Base-by-base conservation (phyloP, 805 yeast species). In the Candida ipomoeae region DNA sequence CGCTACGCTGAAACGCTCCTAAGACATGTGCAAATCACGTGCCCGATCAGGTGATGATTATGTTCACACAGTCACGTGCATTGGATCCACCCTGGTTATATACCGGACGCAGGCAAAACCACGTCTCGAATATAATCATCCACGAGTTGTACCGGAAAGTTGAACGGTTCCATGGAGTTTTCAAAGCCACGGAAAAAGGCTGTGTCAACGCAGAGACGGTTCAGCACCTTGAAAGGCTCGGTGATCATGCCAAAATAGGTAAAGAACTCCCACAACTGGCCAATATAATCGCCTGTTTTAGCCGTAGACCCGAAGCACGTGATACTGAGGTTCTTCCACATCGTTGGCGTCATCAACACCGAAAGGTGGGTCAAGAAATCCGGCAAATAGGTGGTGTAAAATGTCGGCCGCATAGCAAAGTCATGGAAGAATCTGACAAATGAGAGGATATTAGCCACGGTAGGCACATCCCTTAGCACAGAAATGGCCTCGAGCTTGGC, bases 201-300 rank as follows among this genome's bases (percentile, higher is more conserved):
- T 2, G 59, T 56, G 51, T 52, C 54, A 29, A 56, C 35, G 21
- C 32, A 36, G 6, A 56, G 35, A 6, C 37, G 14, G n/a, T 40
- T 33, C 23, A 52, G 49, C 42, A 56, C 40, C 37, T 15, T 40
- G 13, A 56, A 32, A 33, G 48, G 51, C 20, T 26, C 48, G 10
- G 53, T 48, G 42, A 38, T 44, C 20, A 36, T 29, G 29, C 36
- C 50, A 4, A 50, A 44, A 17, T 47, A 50, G 44, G 44, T 33
- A 2, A 53, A 56, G 14, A 56, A 41, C n/a, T 45, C 51, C 59
- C 59, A 56, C 20, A 56, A 37, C 46, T 47, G 56, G 34, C 31
- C 39, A 17, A 52, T 33, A 39, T 56, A 53, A 21, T 46, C 49
- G 7, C n/a, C 39, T 31, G 49, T 44, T 17, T 45, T 48, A 10